phyloP scores from a whole-genome alignment of 176 grass and related monocot species.

The Tillandsia fasciculata region DNA sequence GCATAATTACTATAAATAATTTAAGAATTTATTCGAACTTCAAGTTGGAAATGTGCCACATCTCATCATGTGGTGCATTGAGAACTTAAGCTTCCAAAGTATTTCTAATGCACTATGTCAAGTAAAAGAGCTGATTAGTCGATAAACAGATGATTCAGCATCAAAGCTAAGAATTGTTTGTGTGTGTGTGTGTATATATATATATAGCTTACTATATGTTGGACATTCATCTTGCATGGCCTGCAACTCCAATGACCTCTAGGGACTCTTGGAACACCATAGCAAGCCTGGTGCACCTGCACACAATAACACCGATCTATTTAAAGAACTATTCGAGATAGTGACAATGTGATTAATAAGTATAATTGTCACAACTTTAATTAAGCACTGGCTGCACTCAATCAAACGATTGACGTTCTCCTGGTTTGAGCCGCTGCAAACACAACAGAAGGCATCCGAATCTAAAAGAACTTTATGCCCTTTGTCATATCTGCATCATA shows the following conservation, averaged over 20 bases:
- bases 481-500: constrained; percentile 33
- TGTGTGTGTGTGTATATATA: no score
- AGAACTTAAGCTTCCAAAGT: no score
- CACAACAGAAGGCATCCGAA: constrained; percentile 70
- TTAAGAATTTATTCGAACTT: no score
- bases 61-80: no score
- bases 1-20: not conserved
- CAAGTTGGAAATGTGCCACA: no score
- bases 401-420: constrained; percentile 68
- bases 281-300: constrained; percentile 96
- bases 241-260: constrained; percentile 80
- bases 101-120: no score
- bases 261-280: constrained; percentile 78
- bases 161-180: no score
- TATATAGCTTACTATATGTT: constrained; percentile 43
- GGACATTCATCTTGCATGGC: constrained; percentile 56
- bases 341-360: constrained; percentile 12
- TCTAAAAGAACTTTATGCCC: constrained; percentile 14
- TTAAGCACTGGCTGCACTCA: constrained; percentile 63
- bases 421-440: constrained; percentile 66
- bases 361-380: constrained; percentile 47
- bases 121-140: no score
- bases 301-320: constrained; percentile 22
- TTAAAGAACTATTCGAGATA: constrained; percentile 21
- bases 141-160: no score